Evolutionary conservation across 805 yeast species (phyloP).

Genomic region (Candida nonsorbophila): DNA sequence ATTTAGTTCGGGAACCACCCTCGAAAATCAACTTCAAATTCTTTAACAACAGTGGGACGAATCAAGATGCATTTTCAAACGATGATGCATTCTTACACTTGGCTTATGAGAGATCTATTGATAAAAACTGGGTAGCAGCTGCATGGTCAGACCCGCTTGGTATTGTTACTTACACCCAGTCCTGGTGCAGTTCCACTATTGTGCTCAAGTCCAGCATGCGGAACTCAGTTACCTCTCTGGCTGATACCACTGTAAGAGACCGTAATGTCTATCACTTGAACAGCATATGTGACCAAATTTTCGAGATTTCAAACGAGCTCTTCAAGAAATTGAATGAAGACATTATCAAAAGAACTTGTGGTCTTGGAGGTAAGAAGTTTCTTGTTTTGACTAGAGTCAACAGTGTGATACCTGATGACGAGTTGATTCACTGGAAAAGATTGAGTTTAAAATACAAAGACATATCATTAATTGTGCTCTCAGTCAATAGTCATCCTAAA

Average conservation of each 20-base stretch:
- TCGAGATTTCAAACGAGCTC: constrained; percentile 52
- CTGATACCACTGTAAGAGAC: no score
- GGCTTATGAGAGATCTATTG: constrained; percentile 78
- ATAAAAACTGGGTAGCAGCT: constrained; percentile 78
- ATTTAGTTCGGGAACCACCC: constrained; percentile 34
- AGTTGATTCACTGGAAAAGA: constrained; percentile 72
- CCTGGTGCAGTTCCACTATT: constrained; percentile 50
- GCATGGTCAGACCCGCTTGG: constrained; percentile 91
- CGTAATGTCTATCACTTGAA: constrained; percentile 26
- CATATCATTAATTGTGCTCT: constrained; percentile 61
- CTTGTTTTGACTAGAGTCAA: constrained; percentile 65
- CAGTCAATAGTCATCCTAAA: constrained; percentile 59
- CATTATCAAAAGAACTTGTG: constrained; percentile 21
- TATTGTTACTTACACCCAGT: constrained; percentile 49
- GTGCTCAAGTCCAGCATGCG: constrained; percentile 1
- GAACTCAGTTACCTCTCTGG: neutral
- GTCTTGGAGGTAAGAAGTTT: constrained; percentile 50
- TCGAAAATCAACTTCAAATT: constrained; percentile 30
- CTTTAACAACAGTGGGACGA: constrained; percentile 13
- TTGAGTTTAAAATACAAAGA: constrained; percentile 53
- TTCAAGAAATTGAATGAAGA: constrained; percentile 32
- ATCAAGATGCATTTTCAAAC: constrained; percentile 18
- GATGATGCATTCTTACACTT: constrained; percentile 80
- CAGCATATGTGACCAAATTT: constrained; percentile 59
- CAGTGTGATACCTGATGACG: constrained; percentile 78